Conservation (phyloP, 345 rosid genomes). For the Pistacia atlantica region DNA sequence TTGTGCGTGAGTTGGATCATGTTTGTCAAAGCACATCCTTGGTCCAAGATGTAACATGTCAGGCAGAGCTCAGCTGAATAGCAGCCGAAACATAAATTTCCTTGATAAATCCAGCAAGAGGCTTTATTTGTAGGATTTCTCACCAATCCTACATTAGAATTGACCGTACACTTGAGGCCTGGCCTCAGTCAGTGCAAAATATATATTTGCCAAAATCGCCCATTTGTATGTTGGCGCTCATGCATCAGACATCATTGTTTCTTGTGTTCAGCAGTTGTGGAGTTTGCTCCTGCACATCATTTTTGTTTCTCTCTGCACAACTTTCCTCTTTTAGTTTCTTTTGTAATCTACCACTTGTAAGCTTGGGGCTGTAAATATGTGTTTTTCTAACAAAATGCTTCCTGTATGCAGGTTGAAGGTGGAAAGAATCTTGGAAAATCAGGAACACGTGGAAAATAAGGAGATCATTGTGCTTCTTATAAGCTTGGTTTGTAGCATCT, state of each 20-base stretch:
- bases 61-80: neutral
- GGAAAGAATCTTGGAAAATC: constrained; percentile 35
- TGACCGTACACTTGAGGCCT: too few species aligned
- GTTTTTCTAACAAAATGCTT: neutral
- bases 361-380: neutral
- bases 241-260: neutral
- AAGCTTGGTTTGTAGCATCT: constrained; percentile 37
- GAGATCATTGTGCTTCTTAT: constrained; percentile 37
- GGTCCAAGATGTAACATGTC: neutral
- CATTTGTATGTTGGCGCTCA: neutral
- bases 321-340: neutral
- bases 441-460: constrained; percentile 50
- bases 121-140: too few species aligned
- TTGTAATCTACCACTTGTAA: neutral
- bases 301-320: neutral
- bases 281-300: neutral
- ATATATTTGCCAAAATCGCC: neutral
- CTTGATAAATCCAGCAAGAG: neutral
- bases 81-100: neutral
- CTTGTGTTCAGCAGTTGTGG: neutral
- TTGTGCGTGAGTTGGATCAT: neutral
- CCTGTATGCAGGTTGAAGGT: constrained; percentile 39
- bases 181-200: too few species aligned
- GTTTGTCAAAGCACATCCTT: neutral
- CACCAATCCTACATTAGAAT: too few species aligned